Evolutionary conservation across 116 monocot genomes (phyloP).

Genomic region (Cymodocea nodosa): DNA sequence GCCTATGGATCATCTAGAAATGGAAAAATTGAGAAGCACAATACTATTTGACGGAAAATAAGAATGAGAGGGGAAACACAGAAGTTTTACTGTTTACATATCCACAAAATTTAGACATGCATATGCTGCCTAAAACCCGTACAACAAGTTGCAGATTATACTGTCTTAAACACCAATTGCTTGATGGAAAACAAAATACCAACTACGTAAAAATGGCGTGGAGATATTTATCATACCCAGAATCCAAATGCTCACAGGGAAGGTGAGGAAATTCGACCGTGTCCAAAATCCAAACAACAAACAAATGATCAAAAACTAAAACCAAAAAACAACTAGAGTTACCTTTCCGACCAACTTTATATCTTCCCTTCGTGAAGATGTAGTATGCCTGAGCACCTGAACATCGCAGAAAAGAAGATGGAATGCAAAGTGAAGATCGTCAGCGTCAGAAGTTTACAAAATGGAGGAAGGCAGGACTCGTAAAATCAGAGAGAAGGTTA

Average conservation of each 20-base stretch:
- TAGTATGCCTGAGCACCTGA: conserved; percentile 64
- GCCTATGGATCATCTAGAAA: too few species aligned
- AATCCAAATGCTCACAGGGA: too few species aligned
- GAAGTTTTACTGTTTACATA: too few species aligned
- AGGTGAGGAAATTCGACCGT: too few species aligned
- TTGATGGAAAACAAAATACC: not conserved
- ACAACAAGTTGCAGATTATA: too few species aligned
- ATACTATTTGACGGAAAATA: too few species aligned
- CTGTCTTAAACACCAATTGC: too few species aligned
- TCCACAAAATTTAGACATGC: too few species aligned
- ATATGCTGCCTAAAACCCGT: too few species aligned
- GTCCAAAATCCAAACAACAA: not conserved
- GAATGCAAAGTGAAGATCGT: not conserved
- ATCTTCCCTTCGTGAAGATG: conserved; percentile 72
- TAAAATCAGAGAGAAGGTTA: conserved; percentile 4
- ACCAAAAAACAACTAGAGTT: not conserved
- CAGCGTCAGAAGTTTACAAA: too few species aligned
- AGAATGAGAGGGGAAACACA: too few species aligned
- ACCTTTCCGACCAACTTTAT: conserved; percentile 94
- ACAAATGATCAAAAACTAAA: not conserved
- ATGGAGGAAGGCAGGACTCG: not conserved
- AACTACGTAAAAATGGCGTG: not conserved
- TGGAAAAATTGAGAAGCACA: not conserved
- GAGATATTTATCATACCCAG: too few species aligned
- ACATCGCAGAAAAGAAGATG: not conserved